Conservation (phyloP, 805 yeast genomes). For the Pichia manshurica region DNA sequence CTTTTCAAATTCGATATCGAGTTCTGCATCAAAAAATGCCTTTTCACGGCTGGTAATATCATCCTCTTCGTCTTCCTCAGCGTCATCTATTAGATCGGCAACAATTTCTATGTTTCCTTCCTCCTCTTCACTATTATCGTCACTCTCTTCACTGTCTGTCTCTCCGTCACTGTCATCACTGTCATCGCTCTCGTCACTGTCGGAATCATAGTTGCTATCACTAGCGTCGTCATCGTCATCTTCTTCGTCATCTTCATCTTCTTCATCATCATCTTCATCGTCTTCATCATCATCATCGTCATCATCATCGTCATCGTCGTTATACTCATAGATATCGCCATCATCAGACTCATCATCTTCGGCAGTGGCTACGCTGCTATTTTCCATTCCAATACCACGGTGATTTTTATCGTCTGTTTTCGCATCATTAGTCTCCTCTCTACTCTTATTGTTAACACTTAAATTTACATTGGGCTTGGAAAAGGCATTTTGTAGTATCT, state of each 20-base stretch:
- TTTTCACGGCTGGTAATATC: constrained; percentile 17
- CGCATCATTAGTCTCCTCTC: no score
- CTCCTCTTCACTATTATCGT: constrained; percentile 15
- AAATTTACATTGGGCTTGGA: constrained; percentile 12
- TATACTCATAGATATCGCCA: constrained; percentile 11
- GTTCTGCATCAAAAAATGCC: constrained; percentile 21
- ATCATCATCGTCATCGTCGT: constrained; percentile 16
- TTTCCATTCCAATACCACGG: no score
- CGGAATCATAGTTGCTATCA: constrained; percentile 21
- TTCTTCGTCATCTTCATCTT: constrained; percentile 27
- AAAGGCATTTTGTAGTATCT: constrained; percentile 32
- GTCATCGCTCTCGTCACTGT: constrained; percentile 27
- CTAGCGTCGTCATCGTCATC: constrained; percentile 19
- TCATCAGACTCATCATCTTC: constrained; percentile 17
- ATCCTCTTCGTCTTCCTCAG: constrained; percentile 16
- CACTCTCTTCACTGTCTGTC: constrained; percentile 18
- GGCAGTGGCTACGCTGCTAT: no score
- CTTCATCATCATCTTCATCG: constrained; percentile 29
- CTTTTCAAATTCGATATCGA: constrained; percentile 52
- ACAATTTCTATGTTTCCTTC: constrained; percentile 20
- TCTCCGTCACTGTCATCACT: constrained; percentile 17
- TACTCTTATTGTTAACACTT: constrained; percentile 18
- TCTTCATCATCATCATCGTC: constrained; percentile 23
- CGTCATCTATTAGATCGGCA: constrained; percentile 17
- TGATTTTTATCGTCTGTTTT: no score